Evolutionary conservation across 2,329 filamentous ascomycete species (phyloP).

Genomic region (Paecilomyces sp.): DNA sequence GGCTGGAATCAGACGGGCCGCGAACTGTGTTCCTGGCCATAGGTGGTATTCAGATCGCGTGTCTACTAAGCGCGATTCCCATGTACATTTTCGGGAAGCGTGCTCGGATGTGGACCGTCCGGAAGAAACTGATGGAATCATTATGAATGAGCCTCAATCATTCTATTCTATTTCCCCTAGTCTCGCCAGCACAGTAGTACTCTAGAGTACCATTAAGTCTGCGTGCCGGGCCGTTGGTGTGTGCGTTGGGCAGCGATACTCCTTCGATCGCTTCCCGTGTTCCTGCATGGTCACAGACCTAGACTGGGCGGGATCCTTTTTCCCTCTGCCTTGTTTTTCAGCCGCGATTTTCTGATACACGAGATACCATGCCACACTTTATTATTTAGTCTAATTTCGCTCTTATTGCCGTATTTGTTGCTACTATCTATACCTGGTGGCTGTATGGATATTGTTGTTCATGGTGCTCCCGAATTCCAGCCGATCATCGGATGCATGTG

Average conservation of each 20-base stretch:
- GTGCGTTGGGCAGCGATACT: not conserved
- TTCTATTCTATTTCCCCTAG: not conserved
- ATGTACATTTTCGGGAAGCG: conserved; percentile 95
- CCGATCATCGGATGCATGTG: not conserved
- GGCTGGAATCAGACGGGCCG: conserved; percentile 69
- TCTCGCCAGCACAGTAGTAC: not conserved
- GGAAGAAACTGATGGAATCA: conserved; percentile 79
- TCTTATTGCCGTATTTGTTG: not conserved
- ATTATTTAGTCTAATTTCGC: not conserved
- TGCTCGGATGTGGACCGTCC: conserved; percentile 87
- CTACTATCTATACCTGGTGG: not conserved
- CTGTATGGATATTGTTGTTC: not conserved
- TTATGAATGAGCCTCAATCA: conserved; percentile 36
- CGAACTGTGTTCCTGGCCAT: conserved; percentile 75
- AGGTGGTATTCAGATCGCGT: conserved; percentile 75
- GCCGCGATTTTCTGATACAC: not conserved
- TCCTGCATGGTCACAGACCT: not conserved
- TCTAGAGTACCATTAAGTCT: not conserved
- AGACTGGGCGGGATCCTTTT: not conserved
- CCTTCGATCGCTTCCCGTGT: not conserved
- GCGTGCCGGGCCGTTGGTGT: not conserved
- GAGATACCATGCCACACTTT: not conserved
- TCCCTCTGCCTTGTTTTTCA: not conserved
- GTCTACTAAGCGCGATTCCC: conserved; percentile 69
- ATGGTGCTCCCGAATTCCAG: not conserved